Evolutionary conservation across 2,329 filamentous ascomycete species (phyloP).

Genomic region (Cyanodermella asteris): DNA sequence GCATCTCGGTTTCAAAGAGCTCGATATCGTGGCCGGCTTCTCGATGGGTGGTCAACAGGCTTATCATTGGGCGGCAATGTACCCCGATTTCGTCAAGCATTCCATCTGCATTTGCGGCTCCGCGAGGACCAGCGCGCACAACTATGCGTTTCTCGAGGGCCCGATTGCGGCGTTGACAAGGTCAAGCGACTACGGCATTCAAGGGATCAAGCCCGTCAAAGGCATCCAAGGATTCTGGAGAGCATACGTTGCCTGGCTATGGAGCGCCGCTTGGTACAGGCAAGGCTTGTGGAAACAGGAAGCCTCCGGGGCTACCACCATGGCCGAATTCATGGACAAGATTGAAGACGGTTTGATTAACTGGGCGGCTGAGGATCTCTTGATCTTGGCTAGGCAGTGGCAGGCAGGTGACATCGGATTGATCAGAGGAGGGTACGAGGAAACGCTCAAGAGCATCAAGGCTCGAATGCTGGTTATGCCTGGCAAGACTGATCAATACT

Average conservation of each 20-base stretch:
- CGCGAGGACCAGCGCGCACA: slow-evolving; percentile 42
- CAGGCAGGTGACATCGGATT: slow-evolving; percentile 54
- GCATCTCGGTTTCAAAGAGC: slow-evolving; percentile 36
- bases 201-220: slow-evolving; percentile 32
- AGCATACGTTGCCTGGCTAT: slow-evolving; percentile 57
- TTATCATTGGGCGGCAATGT: slow-evolving; percentile 41
- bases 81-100: slow-evolving; percentile 43
- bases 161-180: slow-evolving; percentile 33
- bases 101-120: slow-evolving; percentile 44
- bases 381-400: slow-evolving; percentile 7
- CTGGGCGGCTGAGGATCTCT: not conserved
- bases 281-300: not conserved
- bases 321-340: slow-evolving; percentile 48
- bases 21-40: slow-evolving; percentile 44
- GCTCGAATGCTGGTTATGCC: slow-evolving; percentile 52
- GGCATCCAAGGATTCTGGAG: slow-evolving; percentile 50
- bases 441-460: slow-evolving; percentile 46
- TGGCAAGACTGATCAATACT: slow-evolving; percentile 55
- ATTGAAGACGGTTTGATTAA: not conserved
- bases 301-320: slow-evolving; percentile 47
- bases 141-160: slow-evolving; percentile 45
- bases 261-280: slow-evolving; percentile 5
- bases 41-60: slow-evolving; percentile 49
- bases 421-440: slow-evolving; percentile 44
- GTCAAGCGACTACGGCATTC: slow-evolving; percentile 22